Evolutionary conservation across 129 eudicot genomes (phyloP).

Genomic region (Chrysanthemum seticuspe): DNA sequence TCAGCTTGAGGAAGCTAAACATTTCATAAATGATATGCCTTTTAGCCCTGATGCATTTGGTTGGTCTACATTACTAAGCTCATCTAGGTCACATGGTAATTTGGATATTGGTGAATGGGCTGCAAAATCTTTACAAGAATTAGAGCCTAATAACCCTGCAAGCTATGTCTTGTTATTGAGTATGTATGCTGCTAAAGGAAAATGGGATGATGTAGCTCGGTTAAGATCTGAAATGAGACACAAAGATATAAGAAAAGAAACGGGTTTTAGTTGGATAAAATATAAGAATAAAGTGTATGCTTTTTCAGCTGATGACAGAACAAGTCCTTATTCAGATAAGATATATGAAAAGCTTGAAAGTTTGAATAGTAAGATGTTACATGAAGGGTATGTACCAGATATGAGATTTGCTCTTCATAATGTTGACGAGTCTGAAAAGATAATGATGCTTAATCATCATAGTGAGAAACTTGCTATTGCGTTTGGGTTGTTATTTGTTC

Average conservation of each 20-base stretch:
- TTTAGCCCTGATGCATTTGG: slow-evolving; percentile 67
- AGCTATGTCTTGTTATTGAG: slow-evolving; percentile 73
- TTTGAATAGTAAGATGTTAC: slow-evolving; percentile 53
- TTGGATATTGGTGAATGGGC: slow-evolving; percentile 88
- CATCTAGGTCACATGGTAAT: slow-evolving; percentile 66
- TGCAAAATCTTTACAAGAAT: slow-evolving; percentile 64
- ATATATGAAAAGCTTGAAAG: slow-evolving; percentile 69
- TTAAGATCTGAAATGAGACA: slow-evolving; percentile 71
- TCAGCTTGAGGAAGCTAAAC: slow-evolving; percentile 59
- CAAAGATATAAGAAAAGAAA: slow-evolving; percentile 75
- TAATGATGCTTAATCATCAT: slow-evolving; percentile 77
- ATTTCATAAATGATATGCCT: slow-evolving; percentile 74
- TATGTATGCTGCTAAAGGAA: slow-evolving; percentile 73
- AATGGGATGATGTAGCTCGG: slow-evolving; percentile 81
- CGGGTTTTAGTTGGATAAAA: slow-evolving; percentile 94
- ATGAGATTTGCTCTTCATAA: slow-evolving; percentile 72
- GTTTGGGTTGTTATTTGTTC: slow-evolving; percentile 78
- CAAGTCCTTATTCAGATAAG: slow-evolving; percentile 59
- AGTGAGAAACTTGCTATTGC: slow-evolving; percentile 96
- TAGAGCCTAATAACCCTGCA: slow-evolving; percentile 87
- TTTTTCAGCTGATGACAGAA: slow-evolving; percentile 93
- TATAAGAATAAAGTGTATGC: slow-evolving; percentile 72
- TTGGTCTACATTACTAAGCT: slow-evolving; percentile 83
- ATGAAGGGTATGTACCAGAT: slow-evolving; percentile 85
- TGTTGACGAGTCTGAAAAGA: slow-evolving; percentile 70